Evolutionary conservation across 441 rosid genomes (phyloP).

Genomic region (Hura crepitans): DNA sequence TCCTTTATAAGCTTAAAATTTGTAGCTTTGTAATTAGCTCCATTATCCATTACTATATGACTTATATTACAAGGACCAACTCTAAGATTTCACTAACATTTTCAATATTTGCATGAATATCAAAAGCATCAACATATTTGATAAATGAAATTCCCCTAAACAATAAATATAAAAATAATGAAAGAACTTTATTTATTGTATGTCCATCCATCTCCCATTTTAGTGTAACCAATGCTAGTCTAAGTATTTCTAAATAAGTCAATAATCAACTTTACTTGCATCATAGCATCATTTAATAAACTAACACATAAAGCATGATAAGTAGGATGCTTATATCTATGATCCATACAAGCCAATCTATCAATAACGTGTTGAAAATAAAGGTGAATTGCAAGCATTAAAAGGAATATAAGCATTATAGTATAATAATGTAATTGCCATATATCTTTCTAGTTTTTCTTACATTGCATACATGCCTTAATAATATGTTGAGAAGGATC

Average conservation of each 20-base stretch:
- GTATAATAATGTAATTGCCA: not conserved
- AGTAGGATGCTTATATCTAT: not conserved
- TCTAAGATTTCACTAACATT: not conserved
- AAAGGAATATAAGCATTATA: slow-evolving; percentile 4
- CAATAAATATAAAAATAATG: slow-evolving; percentile 19
- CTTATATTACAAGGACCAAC: slow-evolving; percentile 1
- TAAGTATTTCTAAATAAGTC: not conserved
- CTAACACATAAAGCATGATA: slow-evolving; percentile 10
- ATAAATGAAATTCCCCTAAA: slow-evolving; percentile 11
- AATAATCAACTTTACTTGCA: not conserved
- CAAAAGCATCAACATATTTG: slow-evolving; percentile 19
- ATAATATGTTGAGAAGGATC: too few relatives aligned
- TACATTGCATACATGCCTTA: too few relatives aligned
- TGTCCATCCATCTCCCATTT: too few relatives aligned
- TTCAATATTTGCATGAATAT: not conserved
- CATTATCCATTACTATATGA: slow-evolving; percentile 17
- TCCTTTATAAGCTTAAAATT: not conserved
- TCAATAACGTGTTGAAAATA: not conserved
- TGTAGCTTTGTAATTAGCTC: slow-evolving; percentile 6
- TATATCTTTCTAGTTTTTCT: too few relatives aligned
- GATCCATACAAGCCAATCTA: not conserved
- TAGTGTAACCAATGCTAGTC: not conserved
- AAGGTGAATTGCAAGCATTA: not conserved
- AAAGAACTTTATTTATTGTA: not conserved
- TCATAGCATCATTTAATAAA: not conserved